Evolutionary conservation across 768 basidiomycete genomes (phyloP), one percentile per base, ranked within the genome.

Genomic region (Floccularia luteovirens): DNA sequence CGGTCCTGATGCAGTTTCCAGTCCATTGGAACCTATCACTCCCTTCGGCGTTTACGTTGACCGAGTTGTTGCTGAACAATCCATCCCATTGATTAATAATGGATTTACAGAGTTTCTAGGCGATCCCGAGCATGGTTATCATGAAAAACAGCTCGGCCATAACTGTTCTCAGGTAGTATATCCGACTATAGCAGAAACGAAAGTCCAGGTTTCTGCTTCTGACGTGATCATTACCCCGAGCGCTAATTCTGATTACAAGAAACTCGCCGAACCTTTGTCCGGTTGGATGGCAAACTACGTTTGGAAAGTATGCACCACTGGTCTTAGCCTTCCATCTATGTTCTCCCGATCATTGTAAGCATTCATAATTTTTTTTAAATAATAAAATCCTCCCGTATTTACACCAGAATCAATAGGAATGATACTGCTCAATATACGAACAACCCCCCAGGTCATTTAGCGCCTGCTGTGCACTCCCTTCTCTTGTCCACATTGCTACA

Each of bases 301-400:
- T 12, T 90, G 87, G 87, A 86, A 83, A 56, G 77, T 78, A 32
- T 87, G 86, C 55, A 82, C 81, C 12, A 82, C 79, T n/a, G 79
- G 75, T 32, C 66, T 79, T 42, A 71, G 72, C 48, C 61, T 87
- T 38, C 75, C 80, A 3, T 49, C 69, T 6, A 52, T 57, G 24
- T 78, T 80, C 49, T 65, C 71, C 4, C 67, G 64, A 44, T 63
- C 75, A 33, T 63, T 57, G 86, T 88, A 64, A 51, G 81, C 69
- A 38, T 42, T 37, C 17, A 23, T 24, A 8, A 14, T 41, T 44
- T 14, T 44, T 24, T 43, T 44, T 12, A 25, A 12, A 5, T 37
- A 10, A 5, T 35, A 28, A 20, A 4, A 41, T 36, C 6, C 36
- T 10, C 33, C 49, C 17, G 28, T 16, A 30, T 27, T 50, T 42